Evolutionary conservation across 108 stramenopile genomes (phyloP), one percentile per base, ranked within the genome.

Genomic region (Chaetoceros tenuissimus): DNA sequence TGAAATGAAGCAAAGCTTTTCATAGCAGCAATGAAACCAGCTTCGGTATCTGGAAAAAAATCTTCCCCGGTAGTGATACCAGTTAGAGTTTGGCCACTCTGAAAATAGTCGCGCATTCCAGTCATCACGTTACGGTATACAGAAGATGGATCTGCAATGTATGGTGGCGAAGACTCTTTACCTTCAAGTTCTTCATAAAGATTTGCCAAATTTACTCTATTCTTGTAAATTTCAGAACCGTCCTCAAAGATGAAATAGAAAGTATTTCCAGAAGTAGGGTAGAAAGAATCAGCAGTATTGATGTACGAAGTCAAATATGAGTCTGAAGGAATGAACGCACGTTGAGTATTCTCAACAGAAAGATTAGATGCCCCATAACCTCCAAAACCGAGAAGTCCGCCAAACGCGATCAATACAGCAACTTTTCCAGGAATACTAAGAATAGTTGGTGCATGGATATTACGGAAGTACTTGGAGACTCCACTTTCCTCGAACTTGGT

Each of bases 281-380:
- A 82, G 51, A 61, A 76, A 3, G 60, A 48, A 51, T 82, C 81
- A 3, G 67, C 64, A 20, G 68, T 68, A 7, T 55, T 73, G 28
- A 71, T 48, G 31, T 78, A 88, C 28, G 71, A 73, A n/a, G 71
- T 67, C 8, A 92, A 29, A 63, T 92, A 92, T n/a, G 70, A 73
- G 53, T 68, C 84, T 18, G 64, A 63, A n/a, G 89, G 89, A 43
- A 92, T 87, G 55, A 92, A 92, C 54, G 53, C 60, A 8, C 81
- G 74, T 18, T 55, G n/a, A 7, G 77, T 60, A 58, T 82, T 74
- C 59, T 82, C 81, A 2, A 82, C 77, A 0, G 71, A 59, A 22
- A 82, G 60, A 26, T 79, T 73, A 51, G 67, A 55, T 0, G 69
- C 57, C 13, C 81, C 81, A 50, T 63, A 68, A 13, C 78, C 24